Conservation (phyloP, 345 rosid species). For the Salix purpurea region DNA sequence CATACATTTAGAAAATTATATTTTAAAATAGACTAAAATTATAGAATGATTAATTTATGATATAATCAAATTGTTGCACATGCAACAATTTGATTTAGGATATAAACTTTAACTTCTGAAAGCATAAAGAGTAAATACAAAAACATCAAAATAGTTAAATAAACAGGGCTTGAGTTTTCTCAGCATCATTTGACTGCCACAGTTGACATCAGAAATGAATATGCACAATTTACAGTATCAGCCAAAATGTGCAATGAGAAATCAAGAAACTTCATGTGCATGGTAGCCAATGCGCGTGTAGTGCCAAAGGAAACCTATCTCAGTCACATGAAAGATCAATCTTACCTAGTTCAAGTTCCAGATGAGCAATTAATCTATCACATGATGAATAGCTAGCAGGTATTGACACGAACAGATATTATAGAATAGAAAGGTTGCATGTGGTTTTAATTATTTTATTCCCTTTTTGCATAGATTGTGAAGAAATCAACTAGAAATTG, state of each 20-base stretch:
- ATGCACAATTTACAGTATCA: too few species aligned
- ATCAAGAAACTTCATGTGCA: background rate
- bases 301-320: background rate
- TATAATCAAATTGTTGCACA: too few species aligned
- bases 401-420: background rate
- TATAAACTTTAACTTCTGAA: too few species aligned
- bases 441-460: slow-evolving; percentile 8
- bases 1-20: too few species aligned
- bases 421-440: slow-evolving; percentile 13
- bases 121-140: too few species aligned
- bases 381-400: background rate
- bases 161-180: too few species aligned
- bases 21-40: too few species aligned
- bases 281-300: background rate
- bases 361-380: background rate
- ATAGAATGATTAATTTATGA: too few species aligned
- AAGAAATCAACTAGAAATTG: slow-evolving; percentile 10
- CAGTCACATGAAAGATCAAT: background rate
- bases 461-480: background rate
- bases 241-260: background rate
- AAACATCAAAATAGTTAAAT: too few species aligned
- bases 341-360: background rate
- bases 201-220: too few species aligned
- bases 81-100: too few species aligned
- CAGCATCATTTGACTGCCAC: too few species aligned